Conservation (phyloP, 352 stramenopile species). For the Pythium grandisporangium region DNA sequence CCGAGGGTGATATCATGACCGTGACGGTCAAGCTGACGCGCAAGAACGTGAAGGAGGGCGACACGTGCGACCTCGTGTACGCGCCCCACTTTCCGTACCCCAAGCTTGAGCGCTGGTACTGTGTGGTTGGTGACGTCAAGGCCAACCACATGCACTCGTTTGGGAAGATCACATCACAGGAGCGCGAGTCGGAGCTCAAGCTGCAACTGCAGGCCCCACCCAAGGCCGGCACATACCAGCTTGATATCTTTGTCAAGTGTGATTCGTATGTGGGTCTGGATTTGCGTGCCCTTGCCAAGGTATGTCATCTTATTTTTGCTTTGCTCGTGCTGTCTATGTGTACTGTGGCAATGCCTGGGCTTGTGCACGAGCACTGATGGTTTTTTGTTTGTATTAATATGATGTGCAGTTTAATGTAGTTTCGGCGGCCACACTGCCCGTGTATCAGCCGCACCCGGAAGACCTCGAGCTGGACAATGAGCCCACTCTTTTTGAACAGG, state of each 20-base stretch:
- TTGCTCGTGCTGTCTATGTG: not conserved
- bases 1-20: conserved; percentile 98
- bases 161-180: conserved; percentile 93
- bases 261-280: conserved; percentile 98
- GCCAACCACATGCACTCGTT: conserved; percentile 94
- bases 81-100: conserved; percentile 93
- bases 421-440: conserved; percentile 86
- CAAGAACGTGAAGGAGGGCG: conserved; percentile 94
- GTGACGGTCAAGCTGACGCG: conserved; percentile 94
- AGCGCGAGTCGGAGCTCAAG: conserved; percentile 83
- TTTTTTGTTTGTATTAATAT: too few species aligned
- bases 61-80: conserved; percentile 94
- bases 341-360: not conserved
- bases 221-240: conserved; percentile 90
- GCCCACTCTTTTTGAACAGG: conserved; percentile 98
- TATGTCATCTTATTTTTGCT: conserved; percentile 14
- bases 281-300: conserved; percentile 85
- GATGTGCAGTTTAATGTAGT: conserved; percentile 88
- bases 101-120: conserved; percentile 96
- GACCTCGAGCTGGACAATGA: conserved; percentile 99
- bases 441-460: conserved; percentile 96
- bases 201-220: conserved; percentile 96
- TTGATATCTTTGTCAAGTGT: conserved; percentile 97
- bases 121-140: conserved; percentile 92
- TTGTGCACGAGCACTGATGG: conserved; percentile 5